Base-by-base conservation (phyloP, 306 rosid genomes). In the Prunus dulcis region DNA sequence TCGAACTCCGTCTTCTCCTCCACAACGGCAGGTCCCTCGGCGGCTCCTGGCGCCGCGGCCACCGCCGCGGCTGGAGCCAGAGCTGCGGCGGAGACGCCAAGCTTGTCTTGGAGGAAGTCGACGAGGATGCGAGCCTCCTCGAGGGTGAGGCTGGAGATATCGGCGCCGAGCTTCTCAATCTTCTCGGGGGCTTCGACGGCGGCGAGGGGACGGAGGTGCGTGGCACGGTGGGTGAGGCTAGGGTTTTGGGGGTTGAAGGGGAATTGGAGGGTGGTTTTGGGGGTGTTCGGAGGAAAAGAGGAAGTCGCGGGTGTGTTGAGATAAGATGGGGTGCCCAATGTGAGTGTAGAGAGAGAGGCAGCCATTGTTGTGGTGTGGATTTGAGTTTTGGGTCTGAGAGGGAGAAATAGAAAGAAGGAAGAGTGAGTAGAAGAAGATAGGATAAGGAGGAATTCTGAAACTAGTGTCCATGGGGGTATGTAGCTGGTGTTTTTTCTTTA, bases 1-100 rank as follows among this genome's bases (percentile, higher is more conserved):
- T 94, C 98, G 68, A 94, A 94, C 84, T 94, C 98, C 17, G 98
- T 94, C 87, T 94, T 90, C 86, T 94, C 98, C 87, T 89, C 98
- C 14, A 80, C 67, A 5, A 53, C 77, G 13, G 66, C 89, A 0
- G 87, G 82, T 2, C 30, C 90, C 0, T 76, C 85, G 0, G 56
- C 83, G 0, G 71, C 86, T 0, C 78, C 90, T 0, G 86, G 83
- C 0, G 91, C 87, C 0, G 73, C 89, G 0, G 76, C 97, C 0
- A 62, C 91, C 0, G 71, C 90, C 1, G 90, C 91, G 2, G 84
- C 88, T 5, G 98, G 96, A 2, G 98, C 97, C 38, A 90, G 88
- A 10, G 98, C 77, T 0, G 96, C 95, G 6, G 98, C 92, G n/a
- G 96, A 76, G 55, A 94, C 98, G 13, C 98, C 98, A 10, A 94